A percentile compares a stretch with the other conserved stretches of the same genome.
Evolutionary conservation across 2,329 filamentous ascomycete species (phyloP).

Genomic region (Colletotrichum siamense): DNA sequence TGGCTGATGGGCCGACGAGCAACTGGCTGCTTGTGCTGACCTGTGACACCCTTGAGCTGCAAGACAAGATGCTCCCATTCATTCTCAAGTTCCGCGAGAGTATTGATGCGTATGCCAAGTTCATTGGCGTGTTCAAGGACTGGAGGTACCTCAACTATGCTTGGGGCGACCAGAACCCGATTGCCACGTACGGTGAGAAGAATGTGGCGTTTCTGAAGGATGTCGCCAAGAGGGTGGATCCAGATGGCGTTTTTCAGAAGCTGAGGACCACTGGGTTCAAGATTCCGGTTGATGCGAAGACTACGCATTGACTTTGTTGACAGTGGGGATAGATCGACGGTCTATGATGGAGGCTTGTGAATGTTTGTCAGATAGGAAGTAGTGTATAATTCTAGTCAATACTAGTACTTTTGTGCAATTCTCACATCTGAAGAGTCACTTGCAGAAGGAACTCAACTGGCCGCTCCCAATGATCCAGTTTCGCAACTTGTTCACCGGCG

Average conservation of each 20-base stretch:
- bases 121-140: constrained; percentile 33
- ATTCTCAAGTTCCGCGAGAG: constrained; percentile 69
- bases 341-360: accelerated
- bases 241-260: constrained; percentile 38
- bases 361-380: neutral
- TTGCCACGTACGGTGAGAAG: constrained; percentile 40
- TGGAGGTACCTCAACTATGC: constrained; percentile 53
- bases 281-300: constrained; percentile 4
- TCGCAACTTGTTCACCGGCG: neutral
- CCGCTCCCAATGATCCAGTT: no score
- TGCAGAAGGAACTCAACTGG: accelerated
- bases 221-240: constrained; percentile 36
- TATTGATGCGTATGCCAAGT: constrained; percentile 38
- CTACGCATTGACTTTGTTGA: neutral
- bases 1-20: constrained; percentile 38
- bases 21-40: constrained; percentile 44
- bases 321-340: accelerated
- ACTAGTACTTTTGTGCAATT: accelerated
- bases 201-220: constrained; percentile 35
- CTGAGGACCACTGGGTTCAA: constrained; percentile 34
- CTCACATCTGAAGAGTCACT: neutral
- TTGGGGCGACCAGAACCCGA: constrained; percentile 40
- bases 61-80: constrained; percentile 34
- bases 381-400: neutral
- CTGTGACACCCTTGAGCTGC: constrained; percentile 39